Base-by-base conservation (phyloP, 805 yeast species). In the Tetrapisispora arboricola region DNA sequence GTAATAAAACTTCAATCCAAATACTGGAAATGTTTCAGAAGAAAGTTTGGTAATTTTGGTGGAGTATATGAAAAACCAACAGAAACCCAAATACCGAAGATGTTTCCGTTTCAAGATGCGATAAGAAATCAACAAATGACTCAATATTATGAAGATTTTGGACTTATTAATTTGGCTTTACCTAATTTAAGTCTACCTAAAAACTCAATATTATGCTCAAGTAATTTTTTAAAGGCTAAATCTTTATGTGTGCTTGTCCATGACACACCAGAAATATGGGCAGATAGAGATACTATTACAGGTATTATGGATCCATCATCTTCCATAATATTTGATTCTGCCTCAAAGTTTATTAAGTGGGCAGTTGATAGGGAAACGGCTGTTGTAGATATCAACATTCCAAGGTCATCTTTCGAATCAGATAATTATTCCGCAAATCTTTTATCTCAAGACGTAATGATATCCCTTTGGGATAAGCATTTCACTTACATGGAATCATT, bases 261-360 rank as follows among this genome's bases (percentile, higher is more conserved):
- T 60, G 97, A 88, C 54, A 85, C 96, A 3, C 84, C 96, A 6
- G 88, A 86, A 44, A 72, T 92, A 6, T 87, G 95, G 95, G 95
- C 94, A 2, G 76, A 80, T 49, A 66, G 80, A 30, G 87, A 86
- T 57, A 84, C 95, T 0, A 61, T 78, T 5, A 76, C 83, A 9
- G 97, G 97, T 7, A 69, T 74, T 38, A 73, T 90, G 28, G 85
- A 84, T 47, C 69, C 87, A 13, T 71, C 75, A 35, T 73, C 82
- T 1, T 78, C 95, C 2, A 73, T 84, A 3, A 73, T 86, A 17
- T 74, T 84, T 33, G 95, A 87, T 51, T 79, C 85, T 32, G 78
- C 90, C 1, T 57, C 76, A 26, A 73, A 74, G 49, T 72, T 86
- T 42, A 72, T 87, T 7, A 76, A 81, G 42, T 83, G 90, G 88